Percentiles rank a stretch among this genome's conserved stretches.
Conservation (phyloP, 1,284 basidiomycete genomes). For the Puccinia horiana region DNA sequence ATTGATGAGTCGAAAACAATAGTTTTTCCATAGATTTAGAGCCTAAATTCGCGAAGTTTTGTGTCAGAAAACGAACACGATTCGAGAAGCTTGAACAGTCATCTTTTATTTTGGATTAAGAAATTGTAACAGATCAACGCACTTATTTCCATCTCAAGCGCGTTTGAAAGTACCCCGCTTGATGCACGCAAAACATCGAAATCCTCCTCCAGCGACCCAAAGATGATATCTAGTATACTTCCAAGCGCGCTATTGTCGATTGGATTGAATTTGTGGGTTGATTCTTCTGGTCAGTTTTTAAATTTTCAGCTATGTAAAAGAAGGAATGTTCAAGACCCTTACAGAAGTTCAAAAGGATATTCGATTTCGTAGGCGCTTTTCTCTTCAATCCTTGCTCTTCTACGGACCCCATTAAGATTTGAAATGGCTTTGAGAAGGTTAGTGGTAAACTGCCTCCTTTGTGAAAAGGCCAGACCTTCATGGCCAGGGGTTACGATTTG, state of each 20-base stretch:
- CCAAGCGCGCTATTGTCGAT: slow-evolving; percentile 7
- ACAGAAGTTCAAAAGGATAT: slow-evolving; percentile 18
- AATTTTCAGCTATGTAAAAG: neutral
- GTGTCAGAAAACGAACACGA: neutral
- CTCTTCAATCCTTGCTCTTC: neutral
- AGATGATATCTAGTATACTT: slow-evolving; percentile 25
- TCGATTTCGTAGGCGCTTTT: neutral
- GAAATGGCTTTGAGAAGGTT: slow-evolving; percentile 23
- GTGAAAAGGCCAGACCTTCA: neutral
- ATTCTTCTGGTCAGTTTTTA: neutral
- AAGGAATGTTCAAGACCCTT: neutral
- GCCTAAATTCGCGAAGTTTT: neutral
- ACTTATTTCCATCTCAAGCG: slow-evolving; percentile 23
- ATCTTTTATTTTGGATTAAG: neutral
- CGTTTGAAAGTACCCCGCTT: neutral
- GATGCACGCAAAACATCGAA: neutral
- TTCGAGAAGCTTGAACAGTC: too few relatives aligned
- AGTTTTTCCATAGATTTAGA: slow-evolving; percentile 16
- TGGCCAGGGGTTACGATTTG: neutral
- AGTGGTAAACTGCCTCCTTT: neutral
- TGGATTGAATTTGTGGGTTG: neutral
- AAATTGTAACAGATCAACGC: neutral
- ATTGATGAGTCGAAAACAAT: neutral
- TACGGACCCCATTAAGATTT: neutral
- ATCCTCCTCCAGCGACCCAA: slow-evolving; percentile 6